A percentile compares a stretch with the other conserved stretches of the same genome.
phyloP scores from a whole-genome alignment of 768 basidiomycete species.

The Pleurotus djamor region DNA sequence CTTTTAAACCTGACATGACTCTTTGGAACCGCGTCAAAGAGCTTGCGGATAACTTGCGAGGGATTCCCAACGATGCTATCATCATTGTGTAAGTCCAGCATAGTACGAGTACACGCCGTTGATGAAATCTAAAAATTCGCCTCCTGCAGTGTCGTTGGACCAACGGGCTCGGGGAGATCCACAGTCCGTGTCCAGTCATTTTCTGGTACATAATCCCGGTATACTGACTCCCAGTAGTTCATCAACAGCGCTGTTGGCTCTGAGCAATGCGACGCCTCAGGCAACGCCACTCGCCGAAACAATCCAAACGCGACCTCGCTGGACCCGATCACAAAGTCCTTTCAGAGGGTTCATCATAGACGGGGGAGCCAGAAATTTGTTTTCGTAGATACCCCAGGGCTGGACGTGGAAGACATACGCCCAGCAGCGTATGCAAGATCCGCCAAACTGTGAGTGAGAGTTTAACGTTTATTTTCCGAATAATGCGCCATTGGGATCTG shows the following conservation, averaged over 20 bases:
- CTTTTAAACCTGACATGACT: neutral
- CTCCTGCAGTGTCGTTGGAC: neutral
- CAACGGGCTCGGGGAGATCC: neutral
- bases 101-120: too few species aligned
- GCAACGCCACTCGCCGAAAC: neutral
- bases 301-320: neutral
- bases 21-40: neutral
- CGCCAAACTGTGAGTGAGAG: neutral
- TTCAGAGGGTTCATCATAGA: neutral
- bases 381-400: constrained; percentile 35
- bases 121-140: too few species aligned
- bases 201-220: neutral
- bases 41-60: neutral
- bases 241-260: neutral
- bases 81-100: neutral
- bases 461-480: neutral
- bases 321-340: neutral
- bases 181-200: neutral
- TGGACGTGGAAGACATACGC: constrained; percentile 18
- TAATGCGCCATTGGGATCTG: neutral
- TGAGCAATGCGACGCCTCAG: neutral
- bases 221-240: neutral
- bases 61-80: neutral
- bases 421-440: neutral
- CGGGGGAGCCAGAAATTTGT: constrained; percentile 20